phyloP scores from a whole-genome alignment of 2,329 filamentous ascomycete genomes.

The Alternaria arbusti region DNA sequence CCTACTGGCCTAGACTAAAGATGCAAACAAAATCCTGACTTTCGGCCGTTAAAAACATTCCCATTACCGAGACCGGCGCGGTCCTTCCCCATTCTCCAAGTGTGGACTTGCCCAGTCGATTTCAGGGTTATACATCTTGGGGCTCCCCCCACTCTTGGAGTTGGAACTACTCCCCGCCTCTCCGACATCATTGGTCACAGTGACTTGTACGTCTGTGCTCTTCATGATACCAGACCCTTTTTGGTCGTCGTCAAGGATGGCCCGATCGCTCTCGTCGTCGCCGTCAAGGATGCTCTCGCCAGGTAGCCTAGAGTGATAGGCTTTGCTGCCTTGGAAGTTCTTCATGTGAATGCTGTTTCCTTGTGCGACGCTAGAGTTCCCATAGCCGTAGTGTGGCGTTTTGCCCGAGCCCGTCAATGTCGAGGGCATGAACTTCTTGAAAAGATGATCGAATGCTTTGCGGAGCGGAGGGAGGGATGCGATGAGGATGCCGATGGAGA shows the following conservation, averaged over 20 bases:
- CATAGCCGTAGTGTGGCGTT: constrained; percentile 20
- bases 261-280: constrained; percentile 36
- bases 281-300: constrained; percentile 31
- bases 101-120: constrained; percentile 16
- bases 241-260: constrained; percentile 29
- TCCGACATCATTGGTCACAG: constrained; percentile 14
- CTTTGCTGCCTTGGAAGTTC: constrained; percentile 24
- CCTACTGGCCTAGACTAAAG: not conserved
- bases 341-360: constrained; percentile 18
- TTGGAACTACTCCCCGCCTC: not conserved
- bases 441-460: constrained; percentile 30
- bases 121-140: constrained; percentile 7
- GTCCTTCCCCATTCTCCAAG: not conserved
- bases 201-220: constrained; percentile 32
- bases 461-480: constrained; percentile 35
- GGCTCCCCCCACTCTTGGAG: not conserved
- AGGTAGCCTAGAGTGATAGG: constrained; percentile 26
- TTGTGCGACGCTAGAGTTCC: constrained; percentile 1
- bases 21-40: not conserved
- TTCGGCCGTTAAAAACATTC: not conserved
- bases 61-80: not conserved
- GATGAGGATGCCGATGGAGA: constrained; percentile 29
- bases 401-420: constrained; percentile 13
- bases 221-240: constrained; percentile 30
- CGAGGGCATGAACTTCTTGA: constrained; percentile 23